These are phyloP conservation scores for Phytophthora ohioensis DNA, from an alignment of 352 stramenopile species.

Conservation along the genomic window DNA sequence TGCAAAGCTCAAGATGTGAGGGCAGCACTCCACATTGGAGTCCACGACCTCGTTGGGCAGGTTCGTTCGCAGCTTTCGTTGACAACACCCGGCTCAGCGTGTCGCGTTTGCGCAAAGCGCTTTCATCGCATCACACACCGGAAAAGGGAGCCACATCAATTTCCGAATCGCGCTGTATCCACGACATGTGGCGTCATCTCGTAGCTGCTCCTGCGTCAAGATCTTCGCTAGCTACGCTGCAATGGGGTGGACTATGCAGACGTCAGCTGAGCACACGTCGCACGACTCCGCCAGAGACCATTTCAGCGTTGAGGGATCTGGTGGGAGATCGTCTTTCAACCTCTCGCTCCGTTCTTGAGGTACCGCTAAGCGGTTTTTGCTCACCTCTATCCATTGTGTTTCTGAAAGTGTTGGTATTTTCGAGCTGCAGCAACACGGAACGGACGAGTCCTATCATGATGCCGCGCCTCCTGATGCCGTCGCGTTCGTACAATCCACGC, in stretches of 20 bases:
- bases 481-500: constrained; percentile 76
- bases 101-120: constrained; percentile 19
- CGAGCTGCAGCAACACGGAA: constrained; percentile 72
- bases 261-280: constrained; percentile 36
- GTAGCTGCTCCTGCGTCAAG: background rate
- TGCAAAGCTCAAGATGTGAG: background rate
- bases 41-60: too few species aligned
- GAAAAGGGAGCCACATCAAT: constrained; percentile 14
- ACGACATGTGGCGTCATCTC: constrained; percentile 27
- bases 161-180: constrained; percentile 8
- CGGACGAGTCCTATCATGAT: constrained; percentile 91
- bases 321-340: constrained; percentile 73
- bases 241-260: background rate
- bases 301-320: constrained; percentile 58
- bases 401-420: background rate
- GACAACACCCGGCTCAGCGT: background rate
- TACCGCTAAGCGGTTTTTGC: background rate
- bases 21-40: too few species aligned
- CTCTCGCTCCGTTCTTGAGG: constrained; percentile 54
- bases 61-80: background rate
- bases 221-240: background rate
- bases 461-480: constrained; percentile 85
- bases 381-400: too few species aligned
- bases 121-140: constrained; percentile 6
- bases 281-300: constrained; percentile 44